Evolutionary conservation across 441 rosid genomes (phyloP).

Genomic region (Adansonia rubrostipa): DNA sequence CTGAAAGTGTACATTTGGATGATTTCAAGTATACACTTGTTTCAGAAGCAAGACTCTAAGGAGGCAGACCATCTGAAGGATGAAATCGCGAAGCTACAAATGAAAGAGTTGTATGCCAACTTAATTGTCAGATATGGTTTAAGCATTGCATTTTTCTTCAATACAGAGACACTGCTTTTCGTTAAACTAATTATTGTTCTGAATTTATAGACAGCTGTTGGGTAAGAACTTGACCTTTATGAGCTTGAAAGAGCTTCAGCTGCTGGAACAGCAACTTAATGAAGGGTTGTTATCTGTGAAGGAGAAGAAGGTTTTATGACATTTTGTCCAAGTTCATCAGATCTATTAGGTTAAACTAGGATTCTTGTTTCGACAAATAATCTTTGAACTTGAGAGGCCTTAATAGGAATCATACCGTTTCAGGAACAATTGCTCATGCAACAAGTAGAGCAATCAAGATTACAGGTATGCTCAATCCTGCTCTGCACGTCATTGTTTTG

Average conservation of each 20-base stretch:
- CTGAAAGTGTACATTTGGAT: neutral
- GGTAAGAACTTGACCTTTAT: constrained; percentile 68
- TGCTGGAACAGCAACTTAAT: constrained; percentile 70
- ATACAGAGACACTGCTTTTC: constrained; percentile 18
- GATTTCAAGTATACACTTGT: constrained; percentile 19
- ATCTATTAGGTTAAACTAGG: neutral
- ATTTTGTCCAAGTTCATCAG: constrained; percentile 17
- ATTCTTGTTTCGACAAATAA: neutral
- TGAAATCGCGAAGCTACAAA: constrained; percentile 71
- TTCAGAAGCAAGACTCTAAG: constrained; percentile 54
- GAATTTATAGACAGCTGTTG: constrained; percentile 51
- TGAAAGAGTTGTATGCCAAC: constrained; percentile 64
- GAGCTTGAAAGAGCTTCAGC: constrained; percentile 75
- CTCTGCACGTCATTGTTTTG: constrained; percentile 16
- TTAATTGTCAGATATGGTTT: constrained; percentile 24
- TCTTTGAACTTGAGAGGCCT: constrained; percentile 13
- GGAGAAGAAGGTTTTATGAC: constrained; percentile 66
- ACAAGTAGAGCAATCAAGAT: constrained; percentile 77
- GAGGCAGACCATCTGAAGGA: constrained; percentile 63
- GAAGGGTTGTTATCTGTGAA: constrained; percentile 66
- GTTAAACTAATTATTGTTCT: constrained; percentile 23
- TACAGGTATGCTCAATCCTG: constrained; percentile 50
- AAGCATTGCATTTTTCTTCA: neutral
- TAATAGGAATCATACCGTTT: constrained; percentile 35
- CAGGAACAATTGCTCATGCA: constrained; percentile 75